Evolutionary conservation across 768 basidiomycete species (phyloP).

Genomic region (Russula sp.): DNA sequence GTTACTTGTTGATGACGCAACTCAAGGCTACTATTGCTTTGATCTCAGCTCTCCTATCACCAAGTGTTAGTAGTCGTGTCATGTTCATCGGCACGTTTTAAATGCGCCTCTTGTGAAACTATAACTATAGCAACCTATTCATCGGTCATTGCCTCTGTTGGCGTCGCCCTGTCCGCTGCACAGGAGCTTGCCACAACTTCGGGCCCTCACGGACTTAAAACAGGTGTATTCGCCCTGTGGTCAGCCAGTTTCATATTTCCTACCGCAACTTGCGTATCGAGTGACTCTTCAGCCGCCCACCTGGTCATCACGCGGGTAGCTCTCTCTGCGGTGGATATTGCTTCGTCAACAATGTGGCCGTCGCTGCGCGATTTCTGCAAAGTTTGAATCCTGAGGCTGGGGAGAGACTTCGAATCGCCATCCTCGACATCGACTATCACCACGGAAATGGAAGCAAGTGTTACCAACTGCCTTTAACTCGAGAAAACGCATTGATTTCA

Average conservation of each 20-base stretch:
- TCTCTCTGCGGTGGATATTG: slow-evolving; percentile 31
- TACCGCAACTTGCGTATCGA: neutral
- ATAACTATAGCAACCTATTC: slow-evolving; percentile 25
- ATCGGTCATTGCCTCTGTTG: slow-evolving; percentile 26
- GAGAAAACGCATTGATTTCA: neutral
- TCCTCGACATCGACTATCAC: slow-evolving; percentile 34
- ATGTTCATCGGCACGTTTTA: neutral
- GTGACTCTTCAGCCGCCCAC: slow-evolving; percentile 24
- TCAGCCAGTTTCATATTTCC: slow-evolving; percentile 1
- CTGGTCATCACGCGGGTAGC: slow-evolving; percentile 30
- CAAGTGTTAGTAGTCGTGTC: slow-evolving; percentile 18
- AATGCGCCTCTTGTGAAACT: no score
- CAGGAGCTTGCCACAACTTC: slow-evolving; percentile 10
- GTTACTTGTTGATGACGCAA: neutral
- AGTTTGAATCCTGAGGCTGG: neutral
- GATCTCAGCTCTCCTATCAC: slow-evolving; percentile 31
- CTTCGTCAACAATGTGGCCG: slow-evolving; percentile 30
- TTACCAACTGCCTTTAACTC: neutral
- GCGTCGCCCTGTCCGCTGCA: slow-evolving; percentile 26
- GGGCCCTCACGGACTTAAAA: neutral
- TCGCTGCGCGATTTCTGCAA: slow-evolving; percentile 29
- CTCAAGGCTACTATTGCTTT: slow-evolving; percentile 28
- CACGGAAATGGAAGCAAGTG: slow-evolving; percentile 31
- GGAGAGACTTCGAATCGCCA: slow-evolving; percentile 19
- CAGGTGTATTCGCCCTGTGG: slow-evolving; percentile 25